Evolutionary conservation across 495 filamentous ascomycete genomes (phyloP).

Genomic region (Aspergillus homomorphus): DNA sequence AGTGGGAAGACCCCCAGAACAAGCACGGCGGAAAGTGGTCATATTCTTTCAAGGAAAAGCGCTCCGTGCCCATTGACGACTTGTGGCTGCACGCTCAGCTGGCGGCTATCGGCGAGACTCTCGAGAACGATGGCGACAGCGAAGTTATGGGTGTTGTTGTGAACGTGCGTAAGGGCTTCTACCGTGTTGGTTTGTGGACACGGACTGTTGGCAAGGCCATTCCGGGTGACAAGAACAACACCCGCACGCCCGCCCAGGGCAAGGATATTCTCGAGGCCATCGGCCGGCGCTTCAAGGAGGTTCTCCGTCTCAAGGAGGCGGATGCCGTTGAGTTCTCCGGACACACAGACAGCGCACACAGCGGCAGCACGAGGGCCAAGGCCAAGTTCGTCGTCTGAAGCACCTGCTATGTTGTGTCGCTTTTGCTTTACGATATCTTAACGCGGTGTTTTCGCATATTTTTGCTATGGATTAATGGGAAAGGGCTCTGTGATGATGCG

Average conservation of each 20-base stretch:
- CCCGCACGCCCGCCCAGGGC: slow-evolving; percentile 71
- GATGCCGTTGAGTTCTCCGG: slow-evolving; percentile 92
- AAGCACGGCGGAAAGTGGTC: slow-evolving; percentile 99
- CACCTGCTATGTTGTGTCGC: slow-evolving; percentile 2
- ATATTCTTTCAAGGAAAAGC: slow-evolving; percentile 94
- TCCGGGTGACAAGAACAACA: slow-evolving; percentile 68
- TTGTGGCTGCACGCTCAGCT: slow-evolving; percentile 97
- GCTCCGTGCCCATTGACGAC: slow-evolving; percentile 83
- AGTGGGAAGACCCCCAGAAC: slow-evolving; percentile 98
- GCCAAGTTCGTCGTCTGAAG: slow-evolving; percentile 82
- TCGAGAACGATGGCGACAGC: slow-evolving; percentile 84
- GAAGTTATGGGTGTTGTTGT: slow-evolving; percentile 99
- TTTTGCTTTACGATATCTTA: slow-evolving; percentile 19
- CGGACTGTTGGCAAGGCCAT: slow-evolving; percentile 82
- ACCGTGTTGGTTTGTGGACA: slow-evolving; percentile 91
- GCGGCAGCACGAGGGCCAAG: slow-evolving; percentile 90
- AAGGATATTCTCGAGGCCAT: slow-evolving; percentile 79
- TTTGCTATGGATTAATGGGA: slow-evolving; percentile 20
- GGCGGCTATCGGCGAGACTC: slow-evolving; percentile 93
- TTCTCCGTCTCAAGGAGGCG: slow-evolving; percentile 67
- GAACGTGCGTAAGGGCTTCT: slow-evolving; percentile 98
- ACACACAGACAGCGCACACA: slow-evolving; percentile 89
- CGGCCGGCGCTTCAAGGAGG: slow-evolving; percentile 85
- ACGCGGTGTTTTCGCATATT: slow-evolving; percentile 10
- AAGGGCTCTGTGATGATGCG: slow-evolving; percentile 16